Conservation (phyloP, 331 rosid species). For the Erythrophleum ivorense region DNA sequence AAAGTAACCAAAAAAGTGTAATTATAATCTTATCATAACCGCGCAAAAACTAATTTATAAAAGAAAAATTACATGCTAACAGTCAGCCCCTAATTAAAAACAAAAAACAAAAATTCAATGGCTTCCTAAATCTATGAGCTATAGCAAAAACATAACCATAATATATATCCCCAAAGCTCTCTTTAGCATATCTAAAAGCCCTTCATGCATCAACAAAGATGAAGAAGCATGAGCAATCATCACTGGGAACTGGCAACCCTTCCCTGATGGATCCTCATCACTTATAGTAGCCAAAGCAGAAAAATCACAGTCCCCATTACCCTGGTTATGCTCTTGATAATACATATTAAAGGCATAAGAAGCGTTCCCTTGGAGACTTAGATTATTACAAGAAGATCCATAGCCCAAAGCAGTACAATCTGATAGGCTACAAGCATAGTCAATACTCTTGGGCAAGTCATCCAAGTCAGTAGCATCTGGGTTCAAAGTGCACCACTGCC, state of each 20-base stretch:
- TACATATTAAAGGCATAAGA: conserved; percentile 98
- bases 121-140: conserved; percentile 10
- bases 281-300: conserved; percentile 70
- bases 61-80: conserved; percentile 10
- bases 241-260: too few species aligned
- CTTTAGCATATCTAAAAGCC: conserved; percentile 33
- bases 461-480: conserved; percentile 46
- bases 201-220: conserved; percentile 37
- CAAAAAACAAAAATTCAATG: not conserved
- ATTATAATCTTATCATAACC: too few species aligned
- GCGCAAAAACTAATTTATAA: not conserved
- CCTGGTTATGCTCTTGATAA: conserved; percentile 74
- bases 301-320: conserved; percentile 71
- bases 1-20: too few species aligned
- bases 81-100: not conserved
- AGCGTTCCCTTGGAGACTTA: conserved; percentile 68
- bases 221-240: conserved; percentile 63
- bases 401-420: conserved; percentile 90
- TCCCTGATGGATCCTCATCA: conserved; percentile 79
- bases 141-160: conserved; percentile 48
- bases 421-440: conserved; percentile 82
- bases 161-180: conserved; percentile 40
- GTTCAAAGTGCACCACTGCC: conserved; percentile 77
- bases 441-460: conserved; percentile 57
- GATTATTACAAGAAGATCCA: conserved; percentile 75